A percentile compares a stretch with the other conserved stretches of the same genome.
Conservation (phyloP, 371 early-diverging fungal genomes). For the Zychaea mexicana region DNA sequence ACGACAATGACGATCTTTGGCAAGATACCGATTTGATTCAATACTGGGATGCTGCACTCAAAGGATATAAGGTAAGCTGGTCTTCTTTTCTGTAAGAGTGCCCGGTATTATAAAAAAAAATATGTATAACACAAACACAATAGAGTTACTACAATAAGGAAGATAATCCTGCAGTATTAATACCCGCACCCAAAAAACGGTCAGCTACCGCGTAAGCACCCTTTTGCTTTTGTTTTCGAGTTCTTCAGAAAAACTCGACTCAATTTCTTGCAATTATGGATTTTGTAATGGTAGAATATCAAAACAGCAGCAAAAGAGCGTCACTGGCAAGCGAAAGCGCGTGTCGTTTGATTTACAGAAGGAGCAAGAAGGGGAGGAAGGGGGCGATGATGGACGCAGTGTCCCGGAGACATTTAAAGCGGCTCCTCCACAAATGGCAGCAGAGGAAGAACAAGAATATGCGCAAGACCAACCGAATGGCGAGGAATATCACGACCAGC, state of each 20-base stretch:
- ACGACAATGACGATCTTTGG: constrained; percentile 46
- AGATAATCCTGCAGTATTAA: constrained; percentile 7
- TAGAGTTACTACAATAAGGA: constrained; percentile 10
- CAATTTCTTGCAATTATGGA: no score
- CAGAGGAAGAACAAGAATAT: constrained; percentile 4
- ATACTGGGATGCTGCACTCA: constrained; percentile 61
- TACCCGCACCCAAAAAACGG: constrained; percentile 5
- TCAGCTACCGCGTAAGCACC: neutral
- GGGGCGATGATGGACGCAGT: neutral
- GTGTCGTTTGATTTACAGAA: neutral
- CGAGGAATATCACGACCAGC: neutral
- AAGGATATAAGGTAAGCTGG: constrained; percentile 37
- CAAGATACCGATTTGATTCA: constrained; percentile 62
- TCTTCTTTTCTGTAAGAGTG: neutral
- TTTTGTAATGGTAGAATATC: neutral
- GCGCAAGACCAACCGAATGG: neutral
- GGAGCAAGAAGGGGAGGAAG: neutral
- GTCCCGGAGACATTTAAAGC: no score
- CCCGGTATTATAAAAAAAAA: neutral
- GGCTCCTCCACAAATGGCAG: neutral
- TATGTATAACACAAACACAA: neutral
- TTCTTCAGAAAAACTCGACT: neutral
- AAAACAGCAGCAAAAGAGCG: neutral
- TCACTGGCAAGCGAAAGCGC: constrained; percentile 3
- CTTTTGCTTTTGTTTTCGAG: neutral